Evolutionary conservation across 805 yeast genomes (phyloP), one percentile per base, ranked within the genome.

Genomic region (Metschnikowia sp.): DNA sequence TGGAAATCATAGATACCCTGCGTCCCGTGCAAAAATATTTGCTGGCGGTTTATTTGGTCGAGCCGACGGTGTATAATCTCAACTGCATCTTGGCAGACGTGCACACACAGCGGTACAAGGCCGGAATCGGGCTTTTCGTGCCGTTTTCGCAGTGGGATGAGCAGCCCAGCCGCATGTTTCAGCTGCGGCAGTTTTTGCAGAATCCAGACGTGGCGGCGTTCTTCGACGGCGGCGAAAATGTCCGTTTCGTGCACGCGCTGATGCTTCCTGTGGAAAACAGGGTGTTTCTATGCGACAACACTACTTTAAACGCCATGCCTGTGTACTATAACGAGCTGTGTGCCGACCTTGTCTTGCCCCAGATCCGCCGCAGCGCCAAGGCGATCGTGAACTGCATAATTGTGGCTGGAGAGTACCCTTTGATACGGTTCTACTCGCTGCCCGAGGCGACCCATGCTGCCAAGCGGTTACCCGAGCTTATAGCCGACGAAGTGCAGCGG

Each of bases 391-490:
- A 84, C 54, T 57, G 88, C 22, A 87, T 96, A 72, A 79, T 86
- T 8, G 61, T 86, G 9, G 82, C 94, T 1, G 95, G 95, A 11
- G 97, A 91, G 60, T 88, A 86, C 56, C 99, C 99, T 2, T 78
- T 86, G 38, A 80, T 94, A 18, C 75, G 99, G 55, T 88, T 81
- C 66, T 84, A 82, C 60, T 72, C 80, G 8, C 77, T 77, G 36
- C 70, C 76, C 13, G 69, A 79, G 34, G 72, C 75, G 9, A 62
- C 69, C 30, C 76, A 79, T 54, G 75, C 76, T 26, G 84, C 90
- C 0, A 69, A 83, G 4, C 65, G 79, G 29, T 68, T 86, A 28
- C 86, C 94, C 2, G 80, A 77, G 57, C 70, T 84, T 64, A 74
- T 92, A 40, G 96, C 97, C 1, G 70, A 68, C 29, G 80, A 76